Conservation (phyloP, 2,329 filamentous ascomycete genomes). For the Ceratocystis albifundus region DNA sequence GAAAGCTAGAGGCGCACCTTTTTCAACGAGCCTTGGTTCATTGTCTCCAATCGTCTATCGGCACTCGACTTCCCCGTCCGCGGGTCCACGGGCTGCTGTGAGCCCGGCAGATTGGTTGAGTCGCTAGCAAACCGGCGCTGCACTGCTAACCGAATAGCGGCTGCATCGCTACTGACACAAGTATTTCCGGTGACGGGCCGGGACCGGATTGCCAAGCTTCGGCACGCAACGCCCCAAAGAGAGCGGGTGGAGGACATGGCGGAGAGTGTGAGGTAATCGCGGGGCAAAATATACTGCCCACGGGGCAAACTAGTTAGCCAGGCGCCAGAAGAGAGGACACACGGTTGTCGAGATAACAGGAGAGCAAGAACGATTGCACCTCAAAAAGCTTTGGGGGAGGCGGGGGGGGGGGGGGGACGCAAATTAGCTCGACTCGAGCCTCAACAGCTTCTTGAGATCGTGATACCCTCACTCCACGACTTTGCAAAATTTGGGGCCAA, state of each 20-base stretch:
- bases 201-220: constrained; percentile 34
- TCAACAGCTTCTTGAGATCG: neutral
- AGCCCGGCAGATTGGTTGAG: constrained; percentile 14
- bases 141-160: constrained; percentile 27
- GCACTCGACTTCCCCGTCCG: constrained; percentile 32
- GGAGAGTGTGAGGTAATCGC: neutral
- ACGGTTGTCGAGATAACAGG: neutral
- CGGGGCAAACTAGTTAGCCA: neutral
- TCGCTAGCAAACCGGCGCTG: constrained; percentile 28
- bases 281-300: neutral
- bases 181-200: constrained; percentile 27
- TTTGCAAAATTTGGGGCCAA: constrained; percentile 15
- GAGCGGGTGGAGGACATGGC: constrained; percentile 46
- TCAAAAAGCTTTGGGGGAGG: neutral
- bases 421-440: neutral
- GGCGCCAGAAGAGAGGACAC: neutral
- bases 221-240: constrained; percentile 35
- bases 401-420: neutral
- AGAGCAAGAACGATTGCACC: neutral
- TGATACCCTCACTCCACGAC: constrained; percentile 2
- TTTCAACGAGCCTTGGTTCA: constrained; percentile 25
- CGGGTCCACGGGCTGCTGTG: constrained; percentile 28
- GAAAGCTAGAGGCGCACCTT: constrained; percentile 16
- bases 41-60: constrained; percentile 30
- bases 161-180: constrained; percentile 24